Base-by-base conservation (phyloP, 164 flowering plant genomes). In the Piper longum region DNA sequence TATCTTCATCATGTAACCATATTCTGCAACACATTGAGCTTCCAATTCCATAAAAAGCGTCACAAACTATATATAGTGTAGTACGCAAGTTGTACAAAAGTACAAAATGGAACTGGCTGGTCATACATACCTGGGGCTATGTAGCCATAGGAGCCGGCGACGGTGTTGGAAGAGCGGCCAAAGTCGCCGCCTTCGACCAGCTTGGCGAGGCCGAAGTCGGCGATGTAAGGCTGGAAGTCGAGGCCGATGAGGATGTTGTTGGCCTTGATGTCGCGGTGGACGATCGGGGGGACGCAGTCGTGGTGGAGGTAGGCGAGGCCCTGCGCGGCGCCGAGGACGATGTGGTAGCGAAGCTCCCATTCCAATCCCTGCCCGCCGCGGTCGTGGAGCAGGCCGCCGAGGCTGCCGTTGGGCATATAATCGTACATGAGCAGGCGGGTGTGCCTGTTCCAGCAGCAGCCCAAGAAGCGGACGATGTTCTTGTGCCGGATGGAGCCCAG, bases 151-250 rank as follows among this genome's bases (percentile, higher is more conserved):
- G 96, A 89, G 39, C 96, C 96, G 8, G 96, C 93, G 5, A 89
- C 75, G 1, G 91, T 83, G 60, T 76, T 83, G 44, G 93, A 85
- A 16, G 89, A 87, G 3, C 83, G 76, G 7, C 71, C 84, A 56
- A 76, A 81, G 65, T 82, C 84, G 18, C 76, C 76, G 60, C 81
- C 84, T 26, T 81, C 86, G 8, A 85, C 87, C n/a, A 87, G 87
- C 74, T 83, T 87, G 57, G 96, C 96, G 4, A 89, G 81, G 41
- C 96, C 96, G 64, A 89, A 89, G 73, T 89, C 96, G 5, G 96
- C 92, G 61, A 89, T 85, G 61, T 87, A 89, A 42, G 96, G 86
- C 73, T 89, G 91, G 45, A 86, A 89, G 39, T 83, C 79, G 44
- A 80, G 85, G 48, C 96, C 96, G 41, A 89, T 80, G 48, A 89